A percentile compares a stretch with the other conserved stretches of the same genome.
Evolutionary conservation across 164 flowering plant species (phyloP).

Genomic region (Chimonanthus praecox): DNA sequence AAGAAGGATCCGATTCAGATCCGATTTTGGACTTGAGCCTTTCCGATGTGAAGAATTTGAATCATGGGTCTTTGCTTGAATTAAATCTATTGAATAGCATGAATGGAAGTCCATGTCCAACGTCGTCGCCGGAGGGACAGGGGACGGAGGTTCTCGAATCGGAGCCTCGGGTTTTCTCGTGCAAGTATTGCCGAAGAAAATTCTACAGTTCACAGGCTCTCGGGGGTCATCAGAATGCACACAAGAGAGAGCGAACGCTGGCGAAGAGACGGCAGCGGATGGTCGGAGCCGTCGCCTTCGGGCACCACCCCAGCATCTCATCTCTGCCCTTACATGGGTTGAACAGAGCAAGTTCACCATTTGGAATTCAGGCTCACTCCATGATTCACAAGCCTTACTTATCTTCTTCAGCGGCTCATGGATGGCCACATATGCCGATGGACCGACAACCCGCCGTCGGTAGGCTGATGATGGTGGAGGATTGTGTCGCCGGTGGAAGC

Average conservation of each 20-base stretch:
- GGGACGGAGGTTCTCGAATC: background rate
- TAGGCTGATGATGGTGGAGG: constrained; percentile 20
- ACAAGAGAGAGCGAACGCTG: constrained; percentile 58
- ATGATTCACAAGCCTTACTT: constrained; percentile 47
- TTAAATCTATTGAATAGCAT: constrained; percentile 48
- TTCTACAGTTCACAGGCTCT: constrained; percentile 77
- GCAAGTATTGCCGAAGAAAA: constrained; percentile 70
- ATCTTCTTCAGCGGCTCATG: constrained; percentile 5
- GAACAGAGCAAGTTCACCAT: constrained; percentile 26
- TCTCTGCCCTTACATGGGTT: constrained; percentile 58
- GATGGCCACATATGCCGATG: constrained; percentile 28
- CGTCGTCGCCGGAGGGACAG: constrained; percentile 5
- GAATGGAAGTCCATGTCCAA: constrained; percentile 20
- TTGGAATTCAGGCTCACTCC: constrained; percentile 63
- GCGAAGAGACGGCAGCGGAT: constrained; percentile 53
- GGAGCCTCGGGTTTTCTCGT: constrained; percentile 50
- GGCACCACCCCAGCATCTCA: constrained; percentile 45
- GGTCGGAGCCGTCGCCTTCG: constrained; percentile 11
- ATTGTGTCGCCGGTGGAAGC: constrained; percentile 3
- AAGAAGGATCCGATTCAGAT: background rate
- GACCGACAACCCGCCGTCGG: constrained; percentile 45
- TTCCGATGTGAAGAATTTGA: constrained; percentile 9
- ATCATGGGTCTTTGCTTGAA: constrained; percentile 25
- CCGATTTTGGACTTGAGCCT: constrained; percentile 34
- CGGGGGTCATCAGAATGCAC: constrained; percentile 77